Evolutionary conservation across 2,329 filamentous ascomycete species (phyloP), one percentile per base, ranked within the genome.

Genomic region (Cladobotryum mycophilum): DNA sequence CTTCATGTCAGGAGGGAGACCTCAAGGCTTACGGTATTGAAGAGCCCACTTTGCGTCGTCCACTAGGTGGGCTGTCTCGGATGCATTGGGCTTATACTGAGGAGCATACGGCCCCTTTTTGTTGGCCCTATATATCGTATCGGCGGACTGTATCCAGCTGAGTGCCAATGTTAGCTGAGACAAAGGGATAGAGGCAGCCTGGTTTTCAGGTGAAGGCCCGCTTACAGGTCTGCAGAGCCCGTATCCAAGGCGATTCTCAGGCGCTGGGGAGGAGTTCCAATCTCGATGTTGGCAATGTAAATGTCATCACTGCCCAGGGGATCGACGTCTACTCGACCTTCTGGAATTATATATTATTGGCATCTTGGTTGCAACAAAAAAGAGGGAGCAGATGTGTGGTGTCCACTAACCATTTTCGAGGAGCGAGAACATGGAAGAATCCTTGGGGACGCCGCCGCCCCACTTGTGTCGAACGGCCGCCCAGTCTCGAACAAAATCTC

Each of bases 171-270:
- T 56, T 22, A 59, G 55, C 12, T 20, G 30, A 15, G 9, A 17
- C 17, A 13, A 9, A 9, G 12, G 12, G 11, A 5, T 20, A 5
- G 1, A 5, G 7, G 2, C 13, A 9, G 34, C 12, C 3, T 7
- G 2, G 11, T 11, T 20, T 20, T 4, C 6, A 12, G 20, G 6
- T 34, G 7, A 8, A 18, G 5, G 3, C 9, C 9, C 43, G 81
- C 85, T 79, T 78, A 93, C 84, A 78, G 66, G 52, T 81, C 78
- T 9, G 73, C 69, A 7, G 78, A 81, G 11, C 77, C 2, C 4
- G 76, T 80, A 56, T 80, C 77, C 20, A 80, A 30, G 57, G 76
- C 70, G 40, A 80, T 60, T 43, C 70, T 72, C 40, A 79, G 49
- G 5, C 60, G 64, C 54, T 80, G 76, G 1, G 73, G 68, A 0